A percentile compares a stretch with the other conserved stretches of the same genome.
Conservation (phyloP, 2,329 filamentous ascomycete species). For the Fusarium verticillioides region DNA sequence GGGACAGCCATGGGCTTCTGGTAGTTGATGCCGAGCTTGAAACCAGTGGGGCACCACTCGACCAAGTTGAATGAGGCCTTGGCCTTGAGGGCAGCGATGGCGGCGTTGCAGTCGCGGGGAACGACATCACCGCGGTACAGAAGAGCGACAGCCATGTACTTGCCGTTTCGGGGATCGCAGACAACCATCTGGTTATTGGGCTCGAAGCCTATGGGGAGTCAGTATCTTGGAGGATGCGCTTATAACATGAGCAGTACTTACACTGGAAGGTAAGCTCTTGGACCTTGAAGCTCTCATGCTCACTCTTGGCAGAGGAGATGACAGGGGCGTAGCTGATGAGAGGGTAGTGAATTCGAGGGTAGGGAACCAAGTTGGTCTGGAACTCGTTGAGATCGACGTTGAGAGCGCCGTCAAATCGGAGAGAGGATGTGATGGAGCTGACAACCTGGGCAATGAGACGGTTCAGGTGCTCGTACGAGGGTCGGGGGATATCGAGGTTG, state of each 20-base stretch:
- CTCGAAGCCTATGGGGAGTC: slow-evolving; percentile 69
- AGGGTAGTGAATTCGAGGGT: slow-evolving; percentile 79
- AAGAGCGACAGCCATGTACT: slow-evolving; percentile 80
- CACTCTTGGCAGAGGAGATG: slow-evolving; percentile 78
- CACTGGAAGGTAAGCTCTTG: slow-evolving; percentile 80
- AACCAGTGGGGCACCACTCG: slow-evolving; percentile 80
- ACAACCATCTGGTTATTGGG: slow-evolving; percentile 84
- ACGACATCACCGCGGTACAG: slow-evolving; percentile 79
- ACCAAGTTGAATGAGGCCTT: slow-evolving; percentile 79
- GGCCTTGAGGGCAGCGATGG: slow-evolving; percentile 74
- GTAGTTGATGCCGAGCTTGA: slow-evolving; percentile 82
- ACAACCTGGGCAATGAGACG: slow-evolving; percentile 79
- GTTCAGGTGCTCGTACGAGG: slow-evolving; percentile 77
- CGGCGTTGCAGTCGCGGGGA: slow-evolving; percentile 74
- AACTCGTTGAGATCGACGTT: slow-evolving; percentile 82
- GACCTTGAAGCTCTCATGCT: slow-evolving; percentile 89
- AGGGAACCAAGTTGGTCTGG: slow-evolving; percentile 80
- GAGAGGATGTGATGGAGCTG: slow-evolving; percentile 77
- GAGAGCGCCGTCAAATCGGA: slow-evolving; percentile 77
- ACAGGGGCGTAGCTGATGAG: slow-evolving; percentile 79
- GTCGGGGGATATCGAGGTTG: slow-evolving; percentile 76
- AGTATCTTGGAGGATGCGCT: slow-evolving; percentile 30
- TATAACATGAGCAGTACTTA: slow-evolving; percentile 53
- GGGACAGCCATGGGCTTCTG: slow-evolving; percentile 73
- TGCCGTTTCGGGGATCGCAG: slow-evolving; percentile 78